phyloP scores from a whole-genome alignment of 371 early-diverging fungal species.

The Thermomucor indicae-seudaticae region DNA sequence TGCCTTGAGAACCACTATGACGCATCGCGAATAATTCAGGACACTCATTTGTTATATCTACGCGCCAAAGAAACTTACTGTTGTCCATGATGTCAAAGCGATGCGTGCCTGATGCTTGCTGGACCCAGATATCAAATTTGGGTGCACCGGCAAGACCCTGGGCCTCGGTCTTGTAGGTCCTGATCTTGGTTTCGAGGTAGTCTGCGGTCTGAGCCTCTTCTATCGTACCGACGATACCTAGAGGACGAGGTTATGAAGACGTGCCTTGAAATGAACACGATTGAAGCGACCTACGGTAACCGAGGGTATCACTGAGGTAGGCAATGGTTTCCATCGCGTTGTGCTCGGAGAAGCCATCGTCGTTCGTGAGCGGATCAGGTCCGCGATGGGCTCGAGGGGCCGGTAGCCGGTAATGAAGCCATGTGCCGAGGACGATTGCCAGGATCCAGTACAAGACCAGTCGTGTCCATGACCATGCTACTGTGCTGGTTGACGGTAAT shows the following conservation, averaged over 20 bases:
- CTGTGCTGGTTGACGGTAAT: too few relatives aligned
- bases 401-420: slow-evolving; percentile 40
- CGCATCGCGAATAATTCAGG: too few relatives aligned
- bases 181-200: slow-evolving; percentile 26
- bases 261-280: slow-evolving; percentile 8
- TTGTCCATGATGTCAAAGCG: slow-evolving; percentile 72
- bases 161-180: slow-evolving; percentile 26
- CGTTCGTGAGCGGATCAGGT: slow-evolving; percentile 15
- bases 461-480: slow-evolving; percentile 15
- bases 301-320: slow-evolving; percentile 49
- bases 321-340: slow-evolving; percentile 48
- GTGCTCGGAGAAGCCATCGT: slow-evolving; percentile 49
- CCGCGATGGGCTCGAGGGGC: slow-evolving; percentile 33
- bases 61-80: slow-evolving; percentile 26
- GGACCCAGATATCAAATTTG: slow-evolving; percentile 59
- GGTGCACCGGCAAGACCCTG: slow-evolving; percentile 37
- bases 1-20: slow-evolving; percentile 56
- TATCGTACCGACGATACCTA: slow-evolving; percentile 44
- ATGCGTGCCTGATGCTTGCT: slow-evolving; percentile 62
- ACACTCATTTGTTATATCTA: too few relatives aligned
- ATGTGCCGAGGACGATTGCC: slow-evolving; percentile 25
- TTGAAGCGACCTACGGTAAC: slow-evolving; percentile 41
- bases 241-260: not conserved
- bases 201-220: slow-evolving; percentile 41
- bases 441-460: slow-evolving; percentile 14